A percentile compares a stretch with the other conserved stretches of the same genome.
Conservation (phyloP, 1,139 yeast genomes). For the Geotrichum klebahnii region DNA sequence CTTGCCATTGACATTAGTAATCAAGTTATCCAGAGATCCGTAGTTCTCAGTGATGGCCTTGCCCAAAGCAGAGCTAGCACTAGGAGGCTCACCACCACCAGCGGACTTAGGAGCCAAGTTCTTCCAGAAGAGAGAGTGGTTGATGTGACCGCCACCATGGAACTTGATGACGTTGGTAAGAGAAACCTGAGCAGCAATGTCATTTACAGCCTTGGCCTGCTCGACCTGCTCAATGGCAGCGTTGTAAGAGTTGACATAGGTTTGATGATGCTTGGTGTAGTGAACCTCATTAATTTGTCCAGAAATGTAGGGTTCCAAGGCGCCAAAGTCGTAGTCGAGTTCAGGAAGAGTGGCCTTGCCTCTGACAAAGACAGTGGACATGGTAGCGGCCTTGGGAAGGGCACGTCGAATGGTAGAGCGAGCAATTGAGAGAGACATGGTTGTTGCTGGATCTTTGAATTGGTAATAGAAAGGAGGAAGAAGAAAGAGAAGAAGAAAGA, state of each 20-base stretch:
- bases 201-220: conserved; percentile 64
- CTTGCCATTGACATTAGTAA: conserved; percentile 63
- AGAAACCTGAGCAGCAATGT: conserved; percentile 60
- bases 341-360: conserved; percentile 65
- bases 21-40: conserved; percentile 75
- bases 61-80: conserved; percentile 53
- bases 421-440: conserved; percentile 20
- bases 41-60: conserved; percentile 62
- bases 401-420: conserved; percentile 20
- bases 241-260: conserved; percentile 87
- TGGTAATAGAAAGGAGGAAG: background rate
- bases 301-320: conserved; percentile 85
- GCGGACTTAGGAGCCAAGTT: conserved; percentile 75
- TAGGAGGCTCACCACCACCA: conserved; percentile 85
- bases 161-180: conserved; percentile 80
- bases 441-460: background rate
- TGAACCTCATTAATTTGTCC: conserved; percentile 88
- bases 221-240: conserved; percentile 72
- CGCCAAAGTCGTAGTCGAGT: conserved; percentile 81
- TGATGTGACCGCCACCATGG: conserved; percentile 92
- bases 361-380: conserved; percentile 19
- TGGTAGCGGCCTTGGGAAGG: conserved; percentile 12
- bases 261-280: conserved; percentile 91
- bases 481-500: background rate
- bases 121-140: conserved; percentile 88